Percentiles rank a stretch among this genome's conserved stretches.
These are phyloP conservation scores for Leccinum broughii DNA, from an alignment of 768 basidiomycete genomes.

Conservation along the genomic window DNA sequence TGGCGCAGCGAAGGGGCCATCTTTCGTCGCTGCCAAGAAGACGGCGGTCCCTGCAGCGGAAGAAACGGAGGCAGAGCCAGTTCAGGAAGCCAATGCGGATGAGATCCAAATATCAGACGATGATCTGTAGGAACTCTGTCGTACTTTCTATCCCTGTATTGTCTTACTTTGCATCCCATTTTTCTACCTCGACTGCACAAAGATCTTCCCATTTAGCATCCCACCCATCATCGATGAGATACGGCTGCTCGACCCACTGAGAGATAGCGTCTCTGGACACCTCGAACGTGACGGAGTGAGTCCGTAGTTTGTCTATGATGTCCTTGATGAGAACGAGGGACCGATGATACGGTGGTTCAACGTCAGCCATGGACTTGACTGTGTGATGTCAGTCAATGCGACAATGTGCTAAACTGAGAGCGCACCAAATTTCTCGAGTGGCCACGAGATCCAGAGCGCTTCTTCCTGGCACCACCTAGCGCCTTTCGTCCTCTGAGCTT, in stretches of 20 bases:
- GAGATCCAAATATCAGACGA: conserved; percentile 91
- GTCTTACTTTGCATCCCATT: conserved; percentile 50
- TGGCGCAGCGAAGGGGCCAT: conserved; percentile 54
- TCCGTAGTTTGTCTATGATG: conserved; percentile 57
- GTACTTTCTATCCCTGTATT: conserved; percentile 18
- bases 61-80: conserved; percentile 36
- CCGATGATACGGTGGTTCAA: conserved; percentile 67
- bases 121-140: conserved; percentile 44
- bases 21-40: conserved; percentile 78
- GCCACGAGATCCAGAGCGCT: conserved; percentile 81
- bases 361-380: conserved; percentile 57
- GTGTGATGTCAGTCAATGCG: conserved; percentile 2
- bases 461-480: conserved; percentile 70
- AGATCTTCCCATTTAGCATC: conserved; percentile 74
- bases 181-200: conserved; percentile 73
- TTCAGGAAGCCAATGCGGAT: conserved; percentile 56
- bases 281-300: conserved; percentile 70
- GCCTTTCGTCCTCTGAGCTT: conserved; percentile 72
- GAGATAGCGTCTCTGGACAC: conserved; percentile 60
- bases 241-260: conserved; percentile 69
- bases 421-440: conserved; percentile 75
- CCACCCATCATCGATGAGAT: conserved; percentile 70
- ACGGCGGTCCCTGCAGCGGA: conserved; percentile 44
- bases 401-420: neutral
- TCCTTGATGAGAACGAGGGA: conserved; percentile 58